Evolutionary conservation across 257 asterid species (phyloP), one percentile per base, ranked within the genome.

Genomic region (Rauvolfia tetraphylla): DNA sequence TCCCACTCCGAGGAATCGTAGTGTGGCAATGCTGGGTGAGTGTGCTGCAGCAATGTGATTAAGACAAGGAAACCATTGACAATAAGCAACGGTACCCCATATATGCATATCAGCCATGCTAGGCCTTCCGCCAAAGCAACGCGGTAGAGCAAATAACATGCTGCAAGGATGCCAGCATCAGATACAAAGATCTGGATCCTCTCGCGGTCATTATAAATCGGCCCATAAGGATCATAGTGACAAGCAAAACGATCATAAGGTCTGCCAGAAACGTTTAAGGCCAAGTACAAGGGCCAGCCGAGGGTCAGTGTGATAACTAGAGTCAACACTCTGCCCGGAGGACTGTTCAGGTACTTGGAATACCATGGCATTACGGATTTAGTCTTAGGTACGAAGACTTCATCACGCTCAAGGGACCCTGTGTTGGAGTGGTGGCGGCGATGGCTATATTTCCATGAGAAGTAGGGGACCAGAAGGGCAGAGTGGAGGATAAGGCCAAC

Each of bases 361-460:
- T 49, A 86, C 90, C 91, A 84, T 4, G 81, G 38, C 48, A 88
- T 66, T 74, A 83, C 29, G 9, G 88, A 67, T 79, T 85, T 88
- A 0, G 78, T 81, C 82, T 90, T 90, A 0, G 96, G 96, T 34
- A 90, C 96, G 27, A 90, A 90, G 53, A 90, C 96, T 71, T 90
- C 96, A 36, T 90, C 96, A 0, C 88, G 89, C 54, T 90, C 91
- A n/a, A 90, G 89, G 13, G 93, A 90, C 25, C 91, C 96, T 0
- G 93, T 90, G 85, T 88, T 90, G 80, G 96, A 88, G 79, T 90
- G 96, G 84, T 90, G 96, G 39, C 96, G 85, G 4, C 93, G 88
- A 65, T 90, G 96, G 78, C 96, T 90, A 66, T 87, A 86, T 54
- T 90, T 90, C 96, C 96, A 90, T 0, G 96, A 88, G 88, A 90